Evolutionary conservation across 179 eudicot species (phyloP), one percentile per base, ranked within the genome.

Genomic region (Spinacia oleracea): DNA sequence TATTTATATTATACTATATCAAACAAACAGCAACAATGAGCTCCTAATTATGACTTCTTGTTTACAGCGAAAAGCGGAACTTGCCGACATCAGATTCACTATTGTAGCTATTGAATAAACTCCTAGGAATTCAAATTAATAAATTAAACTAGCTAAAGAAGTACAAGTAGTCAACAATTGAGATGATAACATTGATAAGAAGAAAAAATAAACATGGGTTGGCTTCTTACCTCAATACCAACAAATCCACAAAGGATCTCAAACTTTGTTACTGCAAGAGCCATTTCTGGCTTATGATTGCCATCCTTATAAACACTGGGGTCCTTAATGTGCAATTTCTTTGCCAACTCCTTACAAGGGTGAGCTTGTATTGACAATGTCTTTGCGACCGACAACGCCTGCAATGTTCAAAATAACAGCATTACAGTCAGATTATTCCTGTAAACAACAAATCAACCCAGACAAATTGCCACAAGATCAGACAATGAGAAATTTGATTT

Each of bases 231-330:
- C 97, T 95, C 81, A 3, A 87, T 81, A 70, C 84, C 79, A 15
- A 91, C 81, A 84, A 95, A 93, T 21, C 98, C 98, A 74, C 92
- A 91, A 43, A 95, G 85, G 73, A 96, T 96, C 90, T 95, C 92
- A 68, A 95, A 95, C 69, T 93, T 89, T 1, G 98, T 93, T 34
- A 95, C 65, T 40, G 98, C 98, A 82, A 95, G 70, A 84, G 94
- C 97, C 97, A 95, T 90, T 83, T 95, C 98, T 31, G 98, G 97
- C 87, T 95, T 95, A 85, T 95, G 98, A 82, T 90, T 95, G 23
- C 23, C 91, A 84, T 93, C 97, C 79, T 90, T 95, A 81, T 88
- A 95, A 34, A 81, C 84, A 69, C 84, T 79, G 6, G 98, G 98
- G 74, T 87, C 88, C 48, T 77, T 68, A 34, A 82, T 86, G 66